These are phyloP conservation scores for Lasiosphaeria ovina DNA, from an alignment of 495 filamentous ascomycete genomes.

Conservation along the genomic window DNA sequence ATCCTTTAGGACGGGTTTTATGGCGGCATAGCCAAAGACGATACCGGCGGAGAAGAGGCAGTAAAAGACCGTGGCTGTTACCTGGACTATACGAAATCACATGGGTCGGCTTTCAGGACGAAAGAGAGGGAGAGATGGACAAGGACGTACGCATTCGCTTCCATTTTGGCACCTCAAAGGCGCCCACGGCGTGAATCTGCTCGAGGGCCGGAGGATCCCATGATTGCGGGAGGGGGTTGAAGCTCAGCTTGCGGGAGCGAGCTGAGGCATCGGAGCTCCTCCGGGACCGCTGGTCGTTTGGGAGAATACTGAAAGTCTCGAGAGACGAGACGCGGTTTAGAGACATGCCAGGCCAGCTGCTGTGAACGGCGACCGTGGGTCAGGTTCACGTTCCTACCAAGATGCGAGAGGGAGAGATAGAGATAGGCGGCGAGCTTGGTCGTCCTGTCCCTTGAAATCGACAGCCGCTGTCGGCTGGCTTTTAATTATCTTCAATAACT, in stretches of 20 bases:
- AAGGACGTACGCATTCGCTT: slow-evolving; percentile 60
- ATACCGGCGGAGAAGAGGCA: slow-evolving; percentile 79
- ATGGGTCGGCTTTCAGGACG: slow-evolving; percentile 5
- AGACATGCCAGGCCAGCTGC: slow-evolving; percentile 38
- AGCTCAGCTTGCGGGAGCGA: slow-evolving; percentile 48
- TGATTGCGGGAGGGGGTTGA: slow-evolving; percentile 51
- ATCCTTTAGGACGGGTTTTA: slow-evolving; percentile 76
- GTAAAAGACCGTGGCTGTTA: slow-evolving; percentile 66
- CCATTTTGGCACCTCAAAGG: slow-evolving; percentile 65
- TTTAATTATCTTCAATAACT: no score
- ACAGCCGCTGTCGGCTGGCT: slow-evolving; percentile 1
- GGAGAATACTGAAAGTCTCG: slow-evolving; percentile 47
- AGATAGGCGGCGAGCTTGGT: background rate
- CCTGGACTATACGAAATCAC: slow-evolving; percentile 48
- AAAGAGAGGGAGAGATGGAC: slow-evolving; percentile 7
- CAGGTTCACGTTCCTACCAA: background rate
- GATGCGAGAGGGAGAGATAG: background rate
- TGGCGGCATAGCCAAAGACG: slow-evolving; percentile 80
- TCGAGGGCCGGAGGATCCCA: slow-evolving; percentile 45
- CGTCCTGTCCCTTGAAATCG: background rate
- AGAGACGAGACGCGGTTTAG: slow-evolving; percentile 50
- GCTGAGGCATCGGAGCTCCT: slow-evolving; percentile 42
- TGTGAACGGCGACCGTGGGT: background rate
- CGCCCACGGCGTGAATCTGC: slow-evolving; percentile 53
- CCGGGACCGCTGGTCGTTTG: slow-evolving; percentile 37